These are phyloP conservation scores for Brachypodium distachyon DNA, from an alignment of 202 grass and related monocot species.

Conservation along the genomic window DNA sequence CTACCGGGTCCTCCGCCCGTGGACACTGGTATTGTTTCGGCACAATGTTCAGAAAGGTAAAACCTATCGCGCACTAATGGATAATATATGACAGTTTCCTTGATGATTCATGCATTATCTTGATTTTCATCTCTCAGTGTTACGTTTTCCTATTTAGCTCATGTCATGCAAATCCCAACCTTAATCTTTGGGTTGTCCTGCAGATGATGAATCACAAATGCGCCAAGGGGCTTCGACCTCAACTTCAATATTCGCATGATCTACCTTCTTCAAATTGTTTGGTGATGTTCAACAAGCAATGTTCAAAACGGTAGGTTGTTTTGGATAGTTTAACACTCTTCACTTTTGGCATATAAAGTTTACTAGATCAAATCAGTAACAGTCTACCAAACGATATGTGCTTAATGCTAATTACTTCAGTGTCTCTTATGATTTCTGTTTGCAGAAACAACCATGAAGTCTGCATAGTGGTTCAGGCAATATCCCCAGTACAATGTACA, in stretches of 20 bases:
- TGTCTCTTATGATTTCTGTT: neutral
- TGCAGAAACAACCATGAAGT: constrained; percentile 30
- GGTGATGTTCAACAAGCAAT: neutral
- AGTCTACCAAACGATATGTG: neutral
- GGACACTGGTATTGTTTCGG: neutral
- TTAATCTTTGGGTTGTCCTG: neutral
- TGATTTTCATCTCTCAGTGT: neutral
- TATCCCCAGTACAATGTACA: constrained; percentile 31
- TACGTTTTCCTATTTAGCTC: neutral
- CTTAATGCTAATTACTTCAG: neutral
- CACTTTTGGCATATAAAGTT: neutral
- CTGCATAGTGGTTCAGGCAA: constrained; percentile 15
- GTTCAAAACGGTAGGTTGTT: constrained; percentile 20
- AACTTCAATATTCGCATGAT: neutral
- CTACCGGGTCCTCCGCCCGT: no score
- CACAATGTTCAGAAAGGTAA: neutral
- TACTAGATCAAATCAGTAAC: neutral
- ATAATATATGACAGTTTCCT: neutral
- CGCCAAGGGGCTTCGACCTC: neutral
- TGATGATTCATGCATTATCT: neutral
- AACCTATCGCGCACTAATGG: neutral
- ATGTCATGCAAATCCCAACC: neutral
- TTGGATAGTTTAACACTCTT: neutral
- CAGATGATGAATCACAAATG: constrained; percentile 10
- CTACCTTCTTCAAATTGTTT: neutral